phyloP scores from a whole-genome alignment of 2,329 filamentous ascomycete species.

The Thielaviopsis musarum region DNA sequence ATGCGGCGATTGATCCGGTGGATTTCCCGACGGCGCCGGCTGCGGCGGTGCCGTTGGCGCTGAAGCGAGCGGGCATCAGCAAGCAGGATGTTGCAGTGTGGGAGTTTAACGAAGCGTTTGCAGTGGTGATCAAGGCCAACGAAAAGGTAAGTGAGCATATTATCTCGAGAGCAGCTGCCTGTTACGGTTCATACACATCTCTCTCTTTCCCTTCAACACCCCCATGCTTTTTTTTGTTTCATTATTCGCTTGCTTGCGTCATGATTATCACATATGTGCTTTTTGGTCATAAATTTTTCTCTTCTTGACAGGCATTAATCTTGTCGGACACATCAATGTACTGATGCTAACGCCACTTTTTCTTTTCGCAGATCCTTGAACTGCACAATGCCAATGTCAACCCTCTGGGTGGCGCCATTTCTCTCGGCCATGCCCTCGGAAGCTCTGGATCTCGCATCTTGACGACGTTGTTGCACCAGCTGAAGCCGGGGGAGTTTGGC shows the following conservation, averaged over 20 bases:
- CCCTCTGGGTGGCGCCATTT: slow-evolving; percentile 77
- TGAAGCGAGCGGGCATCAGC: slow-evolving; percentile 76
- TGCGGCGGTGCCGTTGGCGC: slow-evolving; percentile 78
- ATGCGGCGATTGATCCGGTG: slow-evolving; percentile 78
- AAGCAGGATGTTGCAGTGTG: slow-evolving; percentile 85
- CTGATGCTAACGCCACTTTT: slow-evolving; percentile 12
- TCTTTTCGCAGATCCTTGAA: slow-evolving; percentile 50
- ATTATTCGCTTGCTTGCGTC: no score
- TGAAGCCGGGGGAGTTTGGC: slow-evolving; percentile 84
- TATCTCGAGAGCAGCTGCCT: background rate
- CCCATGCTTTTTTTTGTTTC: no score
- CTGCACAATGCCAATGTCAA: slow-evolving; percentile 70
- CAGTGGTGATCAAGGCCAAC: slow-evolving; percentile 87
- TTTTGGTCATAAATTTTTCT: background rate
- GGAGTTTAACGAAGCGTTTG: slow-evolving; percentile 99
- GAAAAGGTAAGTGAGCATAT: slow-evolving; percentile 43
- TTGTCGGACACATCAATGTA: background rate
- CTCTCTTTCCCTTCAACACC: no score
- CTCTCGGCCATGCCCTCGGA: slow-evolving; percentile 77
- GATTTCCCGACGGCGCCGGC: slow-evolving; percentile 90
- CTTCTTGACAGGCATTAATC: no score
- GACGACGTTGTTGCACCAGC: slow-evolving; percentile 76
- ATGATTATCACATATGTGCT: no score
- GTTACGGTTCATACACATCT: background rate
- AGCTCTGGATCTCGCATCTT: slow-evolving; percentile 88